phyloP scores from a whole-genome alignment of 179 eudicot genomes.

The Corrigiola litoralis region DNA sequence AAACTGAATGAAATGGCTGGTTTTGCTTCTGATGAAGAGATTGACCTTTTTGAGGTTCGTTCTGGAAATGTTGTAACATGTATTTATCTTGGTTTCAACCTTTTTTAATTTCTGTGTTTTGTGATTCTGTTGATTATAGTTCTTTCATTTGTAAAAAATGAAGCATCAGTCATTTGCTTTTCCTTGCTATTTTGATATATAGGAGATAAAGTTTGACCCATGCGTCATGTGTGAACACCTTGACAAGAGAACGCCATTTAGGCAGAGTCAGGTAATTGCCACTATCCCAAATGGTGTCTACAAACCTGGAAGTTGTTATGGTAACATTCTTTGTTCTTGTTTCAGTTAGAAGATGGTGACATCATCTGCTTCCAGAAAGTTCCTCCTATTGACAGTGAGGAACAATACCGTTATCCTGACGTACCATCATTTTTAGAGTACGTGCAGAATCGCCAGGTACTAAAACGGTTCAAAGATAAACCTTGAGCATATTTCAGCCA shows the following conservation, averaged over 20 bases:
- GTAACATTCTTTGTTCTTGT: neutral
- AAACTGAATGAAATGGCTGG: slow-evolving; percentile 81
- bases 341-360: slow-evolving; percentile 69
- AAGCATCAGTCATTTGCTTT: neutral
- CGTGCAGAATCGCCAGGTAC: slow-evolving; percentile 86
- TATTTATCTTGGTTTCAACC: neutral
- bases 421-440: slow-evolving; percentile 76
- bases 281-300: neutral
- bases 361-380: slow-evolving; percentile 76
- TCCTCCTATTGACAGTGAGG: slow-evolving; percentile 33
- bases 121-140: neutral
- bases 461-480: neutral
- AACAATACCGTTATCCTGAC: slow-evolving; percentile 53
- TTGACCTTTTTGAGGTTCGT: slow-evolving; percentile 74
- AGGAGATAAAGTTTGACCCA: slow-evolving; percentile 69
- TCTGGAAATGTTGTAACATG: neutral
- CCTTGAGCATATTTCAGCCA: neutral
- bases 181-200: neutral
- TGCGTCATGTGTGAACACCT: slow-evolving; percentile 58
- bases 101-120: neutral
- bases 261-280: slow-evolving; percentile 44
- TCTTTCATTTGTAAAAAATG: neutral
- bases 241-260: slow-evolving; percentile 40
- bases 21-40: slow-evolving; percentile 66
- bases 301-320: neutral